Conservation (phyloP, 1,284 basidiomycete species). For the Puccinia novopanici region DNA sequence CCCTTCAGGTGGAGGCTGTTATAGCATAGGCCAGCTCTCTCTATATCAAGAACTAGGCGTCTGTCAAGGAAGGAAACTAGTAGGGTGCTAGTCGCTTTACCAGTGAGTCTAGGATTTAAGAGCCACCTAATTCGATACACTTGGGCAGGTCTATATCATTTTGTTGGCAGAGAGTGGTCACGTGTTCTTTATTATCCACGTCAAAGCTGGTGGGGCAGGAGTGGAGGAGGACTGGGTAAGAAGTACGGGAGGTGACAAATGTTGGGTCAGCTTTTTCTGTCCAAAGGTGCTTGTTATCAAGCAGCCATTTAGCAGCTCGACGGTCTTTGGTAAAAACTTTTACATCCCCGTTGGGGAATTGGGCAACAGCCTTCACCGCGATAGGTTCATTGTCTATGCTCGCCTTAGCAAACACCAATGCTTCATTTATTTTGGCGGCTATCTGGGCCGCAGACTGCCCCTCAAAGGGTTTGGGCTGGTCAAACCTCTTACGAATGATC, state of each 20-base stretch:
- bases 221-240: neutral
- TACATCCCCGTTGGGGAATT: neutral
- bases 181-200: neutral
- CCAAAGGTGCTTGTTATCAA: neutral
- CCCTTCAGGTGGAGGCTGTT: too few species aligned
- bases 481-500: neutral
- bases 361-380: neutral
- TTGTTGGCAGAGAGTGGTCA: neutral
- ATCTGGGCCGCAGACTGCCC: neutral
- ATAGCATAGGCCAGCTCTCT: too few species aligned
- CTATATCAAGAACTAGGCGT: neutral
- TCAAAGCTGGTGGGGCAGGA: constrained; percentile 13
- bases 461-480: neutral
- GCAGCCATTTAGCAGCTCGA: neutral
- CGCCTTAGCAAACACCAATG: neutral
- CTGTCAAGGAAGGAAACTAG: neutral
- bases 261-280: neutral
- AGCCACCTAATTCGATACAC: constrained; percentile 10
- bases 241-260: neutral
- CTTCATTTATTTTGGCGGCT: neutral
- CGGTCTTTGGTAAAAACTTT: neutral
- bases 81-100: neutral
- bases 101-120: neutral
- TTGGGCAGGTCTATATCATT: constrained; percentile 3
- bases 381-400: neutral